Percentiles rank a stretch among this genome's conserved stretches.
Evolutionary conservation across 192 early-diverging fungal genomes (phyloP).

Genomic region (Phycomyces blakesleeanus): DNA sequence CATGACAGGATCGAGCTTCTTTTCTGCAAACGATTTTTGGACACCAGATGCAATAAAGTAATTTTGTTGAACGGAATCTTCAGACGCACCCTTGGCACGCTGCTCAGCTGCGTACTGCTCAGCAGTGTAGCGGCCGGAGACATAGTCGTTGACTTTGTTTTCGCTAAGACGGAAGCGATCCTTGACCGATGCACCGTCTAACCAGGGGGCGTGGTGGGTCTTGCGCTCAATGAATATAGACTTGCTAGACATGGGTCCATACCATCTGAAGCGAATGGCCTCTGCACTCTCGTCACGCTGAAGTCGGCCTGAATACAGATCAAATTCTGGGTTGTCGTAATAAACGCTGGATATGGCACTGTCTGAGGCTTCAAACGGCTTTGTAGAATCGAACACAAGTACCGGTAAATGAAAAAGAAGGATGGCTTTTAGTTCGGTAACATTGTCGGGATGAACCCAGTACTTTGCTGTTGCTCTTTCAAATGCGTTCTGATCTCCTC

Average conservation of each 20-base stretch:
- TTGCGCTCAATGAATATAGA: slow-evolving; percentile 30
- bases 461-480: slow-evolving; percentile 89
- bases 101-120: slow-evolving; percentile 14
- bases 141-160: slow-evolving; percentile 80
- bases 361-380: slow-evolving; percentile 56
- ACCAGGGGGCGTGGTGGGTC: slow-evolving; percentile 46
- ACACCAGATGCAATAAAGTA: slow-evolving; percentile 40
- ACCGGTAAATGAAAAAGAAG: slow-evolving; percentile 92
- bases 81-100: slow-evolving; percentile 6
- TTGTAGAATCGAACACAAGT: slow-evolving; percentile 80
- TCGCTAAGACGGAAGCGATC: slow-evolving; percentile 90
- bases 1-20: slow-evolving; percentile 60
- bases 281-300: slow-evolving; percentile 89
- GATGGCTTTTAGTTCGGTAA: slow-evolving; percentile 90
- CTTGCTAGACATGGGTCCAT: slow-evolving; percentile 52
- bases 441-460: slow-evolving; percentile 96
- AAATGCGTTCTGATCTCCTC: slow-evolving; percentile 45
- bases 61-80: slow-evolving; percentile 29
- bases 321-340: slow-evolving; percentile 88
- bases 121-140: slow-evolving; percentile 64
- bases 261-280: slow-evolving; percentile 92
- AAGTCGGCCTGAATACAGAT: slow-evolving; percentile 86
- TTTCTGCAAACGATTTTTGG: slow-evolving; percentile 52
- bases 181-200: slow-evolving; percentile 88
- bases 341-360: slow-evolving; percentile 92